Conservation (phyloP, 371 early-diverging fungal genomes). For the Lichtheimia hyalospora region DNA sequence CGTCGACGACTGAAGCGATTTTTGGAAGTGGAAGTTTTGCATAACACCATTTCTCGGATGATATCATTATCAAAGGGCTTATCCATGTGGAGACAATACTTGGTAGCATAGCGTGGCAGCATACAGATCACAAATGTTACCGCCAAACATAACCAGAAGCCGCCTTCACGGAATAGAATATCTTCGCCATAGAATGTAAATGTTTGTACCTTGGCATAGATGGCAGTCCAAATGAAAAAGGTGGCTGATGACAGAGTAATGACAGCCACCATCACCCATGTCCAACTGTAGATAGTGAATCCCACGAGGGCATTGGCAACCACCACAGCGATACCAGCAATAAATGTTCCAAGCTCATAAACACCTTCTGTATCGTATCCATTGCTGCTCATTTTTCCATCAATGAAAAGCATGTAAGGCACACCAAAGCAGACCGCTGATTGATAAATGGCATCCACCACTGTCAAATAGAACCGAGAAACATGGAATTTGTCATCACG, state of each 20-base stretch:
- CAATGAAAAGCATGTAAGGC: slow-evolving; percentile 54
- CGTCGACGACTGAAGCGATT: slow-evolving; percentile 2
- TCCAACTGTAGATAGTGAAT: slow-evolving; percentile 81
- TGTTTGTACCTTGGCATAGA: slow-evolving; percentile 47
- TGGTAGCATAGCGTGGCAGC: slow-evolving; percentile 52
- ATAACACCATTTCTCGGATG: slow-evolving; percentile 54
- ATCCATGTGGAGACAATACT: slow-evolving; percentile 51
- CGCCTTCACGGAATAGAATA: slow-evolving; percentile 50
- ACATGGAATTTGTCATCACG: slow-evolving; percentile 80
- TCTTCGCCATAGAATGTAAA: slow-evolving; percentile 50
- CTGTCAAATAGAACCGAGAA: slow-evolving; percentile 80
- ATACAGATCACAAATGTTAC: slow-evolving; percentile 53
- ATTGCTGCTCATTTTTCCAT: slow-evolving; percentile 46
- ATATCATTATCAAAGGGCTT: slow-evolving; percentile 67
- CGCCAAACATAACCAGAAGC: slow-evolving; percentile 55
- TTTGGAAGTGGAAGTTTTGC: slow-evolving; percentile 7
- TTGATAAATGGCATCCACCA: slow-evolving; percentile 89
- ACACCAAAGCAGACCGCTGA: slow-evolving; percentile 82
- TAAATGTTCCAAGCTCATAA: slow-evolving; percentile 76
- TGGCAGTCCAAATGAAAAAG: slow-evolving; percentile 53
- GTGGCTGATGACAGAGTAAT: slow-evolving; percentile 58
- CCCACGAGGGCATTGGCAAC: slow-evolving; percentile 84
- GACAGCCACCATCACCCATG: slow-evolving; percentile 67
- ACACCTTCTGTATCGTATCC: slow-evolving; percentile 70
- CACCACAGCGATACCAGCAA: slow-evolving; percentile 78